Percentiles rank a stretch among this genome's conserved stretches.
These are phyloP conservation scores for Scheffersomyces stambukii DNA, from an alignment of 1,139 yeast species.

Conservation along the genomic window DNA sequence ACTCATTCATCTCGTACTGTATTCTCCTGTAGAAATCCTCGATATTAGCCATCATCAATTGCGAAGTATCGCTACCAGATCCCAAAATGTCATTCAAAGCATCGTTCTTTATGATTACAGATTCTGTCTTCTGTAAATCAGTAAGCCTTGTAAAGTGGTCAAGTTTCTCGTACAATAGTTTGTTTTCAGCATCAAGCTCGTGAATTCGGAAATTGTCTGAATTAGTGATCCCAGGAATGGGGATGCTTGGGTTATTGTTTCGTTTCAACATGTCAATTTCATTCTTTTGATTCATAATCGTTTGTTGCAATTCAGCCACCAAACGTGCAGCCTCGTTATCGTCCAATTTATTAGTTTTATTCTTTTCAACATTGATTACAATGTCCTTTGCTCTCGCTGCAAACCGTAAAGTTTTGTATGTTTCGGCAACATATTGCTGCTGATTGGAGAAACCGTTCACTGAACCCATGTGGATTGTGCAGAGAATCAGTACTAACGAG, in stretches of 20 bases:
- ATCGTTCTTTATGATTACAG: conserved; percentile 51
- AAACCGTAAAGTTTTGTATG: conserved; percentile 81
- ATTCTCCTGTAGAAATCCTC: conserved; percentile 46
- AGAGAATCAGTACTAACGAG: conserved; percentile 79
- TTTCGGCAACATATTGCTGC: conserved; percentile 58
- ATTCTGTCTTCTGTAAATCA: conserved; percentile 55
- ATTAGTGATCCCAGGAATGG: conserved; percentile 1
- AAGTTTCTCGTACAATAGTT: conserved; percentile 57
- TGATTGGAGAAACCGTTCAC: conserved; percentile 24
- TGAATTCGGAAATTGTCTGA: conserved; percentile 20
- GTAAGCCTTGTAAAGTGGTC: conserved; percentile 64
- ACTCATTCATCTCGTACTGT: conserved; percentile 54
- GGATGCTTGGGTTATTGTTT: neutral
- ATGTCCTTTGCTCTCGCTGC: conserved; percentile 93
- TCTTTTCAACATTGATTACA: conserved; percentile 61
- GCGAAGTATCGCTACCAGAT: conserved; percentile 27
- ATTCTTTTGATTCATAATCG: conserved; percentile 40
- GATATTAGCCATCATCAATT: conserved; percentile 39
- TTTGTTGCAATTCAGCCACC: conserved; percentile 43
- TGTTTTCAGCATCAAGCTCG: conserved; percentile 58
- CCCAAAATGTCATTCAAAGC: conserved; percentile 48
- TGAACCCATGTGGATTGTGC: conserved; percentile 71
- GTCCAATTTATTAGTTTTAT: conserved; percentile 26
- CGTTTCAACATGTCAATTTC: conserved; percentile 31
- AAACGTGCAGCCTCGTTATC: conserved; percentile 41